Conservation (phyloP, 305 asterid species). For the Plantago coronopus region DNA sequence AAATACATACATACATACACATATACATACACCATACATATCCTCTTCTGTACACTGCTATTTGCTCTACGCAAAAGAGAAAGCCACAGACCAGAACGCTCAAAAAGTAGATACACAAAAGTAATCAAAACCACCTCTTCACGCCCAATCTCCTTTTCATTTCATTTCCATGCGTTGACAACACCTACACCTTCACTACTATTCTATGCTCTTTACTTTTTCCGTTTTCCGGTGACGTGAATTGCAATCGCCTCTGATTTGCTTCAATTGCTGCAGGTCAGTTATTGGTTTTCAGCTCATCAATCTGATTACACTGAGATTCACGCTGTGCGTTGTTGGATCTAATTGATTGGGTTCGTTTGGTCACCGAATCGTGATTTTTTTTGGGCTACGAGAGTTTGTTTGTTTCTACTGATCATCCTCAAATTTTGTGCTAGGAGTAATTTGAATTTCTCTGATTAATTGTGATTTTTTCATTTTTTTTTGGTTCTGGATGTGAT, state of each 20-base stretch:
- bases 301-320: constrained; percentile 11
- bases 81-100: constrained; percentile 23
- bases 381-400: constrained; percentile 10
- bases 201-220: not conserved
- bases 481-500: not conserved
- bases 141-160: constrained; percentile 35
- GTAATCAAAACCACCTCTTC: constrained; percentile 35
- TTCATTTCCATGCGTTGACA: constrained; percentile 18
- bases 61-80: too few relatives aligned
- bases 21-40: too few relatives aligned
- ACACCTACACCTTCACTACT: not conserved
- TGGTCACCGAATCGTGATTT: not conserved
- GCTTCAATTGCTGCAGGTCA: constrained; percentile 29
- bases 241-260: constrained; percentile 30
- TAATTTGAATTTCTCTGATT: not conserved
- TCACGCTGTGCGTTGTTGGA: constrained; percentile 25
- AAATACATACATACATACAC: constrained; percentile 16
- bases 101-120: constrained; percentile 28
- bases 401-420: too few relatives aligned
- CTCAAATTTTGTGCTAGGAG: too few relatives aligned
- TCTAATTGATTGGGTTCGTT: constrained; percentile 28
- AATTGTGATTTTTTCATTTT: not conserved
- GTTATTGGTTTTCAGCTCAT: not conserved
- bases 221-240: constrained; percentile 16
- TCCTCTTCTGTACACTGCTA: too few relatives aligned